Evolutionary conservation across 2,329 filamentous ascomycete species (phyloP).

Genomic region (Neofusicoccum sp.): DNA sequence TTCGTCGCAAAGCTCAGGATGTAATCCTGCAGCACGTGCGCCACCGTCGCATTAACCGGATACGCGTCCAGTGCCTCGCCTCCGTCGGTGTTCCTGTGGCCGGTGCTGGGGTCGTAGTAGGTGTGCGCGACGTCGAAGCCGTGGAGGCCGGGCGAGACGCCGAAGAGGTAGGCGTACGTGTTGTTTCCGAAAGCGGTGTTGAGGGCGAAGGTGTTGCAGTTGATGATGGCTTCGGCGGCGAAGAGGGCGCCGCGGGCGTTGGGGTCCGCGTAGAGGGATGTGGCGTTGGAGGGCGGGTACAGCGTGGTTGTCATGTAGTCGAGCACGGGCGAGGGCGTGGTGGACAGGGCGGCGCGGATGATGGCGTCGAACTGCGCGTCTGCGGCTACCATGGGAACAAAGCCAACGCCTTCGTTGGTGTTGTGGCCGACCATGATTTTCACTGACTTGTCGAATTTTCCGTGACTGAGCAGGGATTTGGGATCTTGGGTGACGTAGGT

Average conservation of each 20-base stretch:
- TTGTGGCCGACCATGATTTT: constrained; percentile 49
- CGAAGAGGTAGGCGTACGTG: constrained; percentile 19
- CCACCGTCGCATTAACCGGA: constrained; percentile 33
- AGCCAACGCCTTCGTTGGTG: constrained; percentile 35
- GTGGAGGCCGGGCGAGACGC: constrained; percentile 17
- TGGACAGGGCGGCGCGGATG: neutral
- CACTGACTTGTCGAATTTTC: constrained; percentile 45
- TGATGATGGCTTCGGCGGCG: constrained; percentile 7
- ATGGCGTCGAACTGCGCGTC: neutral
- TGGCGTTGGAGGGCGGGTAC: neutral
- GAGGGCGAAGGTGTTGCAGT: constrained; percentile 18
- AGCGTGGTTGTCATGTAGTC: neutral
- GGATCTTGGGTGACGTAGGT: constrained; percentile 50
- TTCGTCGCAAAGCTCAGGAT: constrained; percentile 44
- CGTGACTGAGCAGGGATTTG: constrained; percentile 44
- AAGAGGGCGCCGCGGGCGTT: neutral
- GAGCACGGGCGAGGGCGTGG: neutral
- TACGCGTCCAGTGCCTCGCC: neutral
- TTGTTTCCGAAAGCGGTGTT: neutral
- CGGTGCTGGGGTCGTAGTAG: constrained; percentile 9
- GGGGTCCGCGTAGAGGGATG: neutral
- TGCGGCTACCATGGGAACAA: neutral
- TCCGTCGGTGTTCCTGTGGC: neutral
- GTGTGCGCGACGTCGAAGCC: constrained; percentile 17
- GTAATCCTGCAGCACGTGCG: constrained; percentile 46